A percentile compares a stretch with the other conserved stretches of the same genome.
phyloP scores from a whole-genome alignment of 2,329 filamentous ascomycete genomes.

The Cercospora sesami region DNA sequence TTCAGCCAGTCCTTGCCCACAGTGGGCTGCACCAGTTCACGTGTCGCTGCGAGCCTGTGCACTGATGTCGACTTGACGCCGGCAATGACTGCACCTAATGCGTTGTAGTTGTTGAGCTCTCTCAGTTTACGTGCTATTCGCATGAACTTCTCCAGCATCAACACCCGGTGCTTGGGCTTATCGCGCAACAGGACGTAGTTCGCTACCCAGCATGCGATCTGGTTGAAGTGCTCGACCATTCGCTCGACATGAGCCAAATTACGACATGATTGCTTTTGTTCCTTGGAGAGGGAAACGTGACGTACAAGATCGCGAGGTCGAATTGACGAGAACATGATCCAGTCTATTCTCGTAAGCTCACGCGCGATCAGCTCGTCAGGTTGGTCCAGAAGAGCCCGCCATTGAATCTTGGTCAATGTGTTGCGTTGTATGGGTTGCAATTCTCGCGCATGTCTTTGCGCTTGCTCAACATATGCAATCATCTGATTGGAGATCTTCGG shows the following conservation, averaged over 20 bases:
- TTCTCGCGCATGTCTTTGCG: conserved; percentile 72
- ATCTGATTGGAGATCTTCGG: conserved; percentile 43
- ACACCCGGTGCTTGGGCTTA: conserved; percentile 90
- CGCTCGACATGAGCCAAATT: conserved; percentile 85
- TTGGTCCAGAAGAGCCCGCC: conserved; percentile 85
- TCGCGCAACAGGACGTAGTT: conserved; percentile 72
- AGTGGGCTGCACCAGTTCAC: conserved; percentile 69
- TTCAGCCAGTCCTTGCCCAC: conserved; percentile 83
- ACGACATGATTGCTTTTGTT: conserved; percentile 59
- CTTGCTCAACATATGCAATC: conserved; percentile 71
- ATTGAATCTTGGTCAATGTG: conserved; percentile 79
- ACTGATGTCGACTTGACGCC: conserved; percentile 88
- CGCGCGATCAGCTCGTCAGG: conserved; percentile 82
- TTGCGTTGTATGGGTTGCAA: conserved; percentile 69
- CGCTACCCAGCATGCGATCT: conserved; percentile 57
- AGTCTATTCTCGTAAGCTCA: conserved; percentile 93
- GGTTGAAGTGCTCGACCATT: conserved; percentile 81
- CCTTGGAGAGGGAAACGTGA: conserved; percentile 68
- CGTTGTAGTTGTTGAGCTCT: conserved; percentile 95
- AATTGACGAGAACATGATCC: conserved; percentile 97
- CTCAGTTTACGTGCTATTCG: conserved; percentile 78
- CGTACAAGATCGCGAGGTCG: conserved; percentile 89
- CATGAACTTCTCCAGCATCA: conserved; percentile 96
- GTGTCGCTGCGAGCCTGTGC: conserved; percentile 77
- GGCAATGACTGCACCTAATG: conserved; percentile 87